Conservation (phyloP, 2,329 filamentous ascomycete species). For the Escovopsis sp. region DNA sequence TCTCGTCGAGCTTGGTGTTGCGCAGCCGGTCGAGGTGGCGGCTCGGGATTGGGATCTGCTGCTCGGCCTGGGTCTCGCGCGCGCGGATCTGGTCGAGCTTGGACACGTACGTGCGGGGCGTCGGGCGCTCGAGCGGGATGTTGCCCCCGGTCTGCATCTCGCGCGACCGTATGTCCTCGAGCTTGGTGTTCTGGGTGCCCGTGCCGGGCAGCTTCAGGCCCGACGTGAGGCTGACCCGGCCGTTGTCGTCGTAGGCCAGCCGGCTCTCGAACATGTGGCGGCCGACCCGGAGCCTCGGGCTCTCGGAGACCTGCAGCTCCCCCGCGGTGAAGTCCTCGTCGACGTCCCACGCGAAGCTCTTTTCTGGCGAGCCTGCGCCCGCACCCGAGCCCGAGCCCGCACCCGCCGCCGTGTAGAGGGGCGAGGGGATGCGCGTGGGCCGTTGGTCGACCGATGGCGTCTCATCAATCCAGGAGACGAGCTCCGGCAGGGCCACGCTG, state of each 20-base stretch:
- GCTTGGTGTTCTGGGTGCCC: conserved; percentile 24
- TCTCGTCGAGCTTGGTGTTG: conserved; percentile 36
- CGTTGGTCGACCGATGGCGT: conserved; percentile 19
- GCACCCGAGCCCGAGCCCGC: no score
- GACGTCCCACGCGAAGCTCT: conserved; percentile 40
- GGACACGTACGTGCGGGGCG: conserved; percentile 12
- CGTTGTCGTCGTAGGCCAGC: conserved; percentile 17
- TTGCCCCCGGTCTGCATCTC: conserved; percentile 23
- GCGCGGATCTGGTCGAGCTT: conserved; percentile 23
- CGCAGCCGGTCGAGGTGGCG: conserved; percentile 15
- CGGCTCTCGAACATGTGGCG: conserved; percentile 22
- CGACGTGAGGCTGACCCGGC: conserved; percentile 16
- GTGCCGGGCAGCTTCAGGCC: conserved; percentile 14
- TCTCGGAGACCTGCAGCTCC: conserved; percentile 40
- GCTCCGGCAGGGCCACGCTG: conserved; percentile 18
- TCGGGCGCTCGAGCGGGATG: conserved; percentile 7
- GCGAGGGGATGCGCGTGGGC: neutral
- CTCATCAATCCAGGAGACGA: conserved; percentile 25
- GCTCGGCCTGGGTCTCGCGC: conserved; percentile 18
- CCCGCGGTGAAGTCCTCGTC: conserved; percentile 43
- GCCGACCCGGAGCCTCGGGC: conserved; percentile 33
- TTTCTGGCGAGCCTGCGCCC: conserved; percentile 26
- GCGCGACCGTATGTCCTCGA: conserved; percentile 29
- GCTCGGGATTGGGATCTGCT: conserved; percentile 17
- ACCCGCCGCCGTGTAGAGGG: neutral